Evolutionary conservation across 805 yeast genomes (phyloP).

Genomic region (Candida railenensis): DNA sequence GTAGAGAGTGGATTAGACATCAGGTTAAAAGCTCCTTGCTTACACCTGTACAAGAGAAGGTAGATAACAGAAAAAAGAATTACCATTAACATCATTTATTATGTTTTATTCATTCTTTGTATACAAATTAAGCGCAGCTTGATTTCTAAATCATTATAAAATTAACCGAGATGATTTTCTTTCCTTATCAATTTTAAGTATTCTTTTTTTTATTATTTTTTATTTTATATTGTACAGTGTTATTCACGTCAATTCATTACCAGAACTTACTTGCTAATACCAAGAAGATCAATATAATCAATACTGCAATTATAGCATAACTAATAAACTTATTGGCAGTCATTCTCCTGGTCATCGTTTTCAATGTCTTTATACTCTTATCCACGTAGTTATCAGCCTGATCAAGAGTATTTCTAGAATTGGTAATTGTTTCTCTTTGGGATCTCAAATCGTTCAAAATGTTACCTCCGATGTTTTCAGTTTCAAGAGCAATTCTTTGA

Average conservation of each 20-base stretch:
- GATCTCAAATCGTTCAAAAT: conserved; percentile 85
- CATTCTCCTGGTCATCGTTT: conserved; percentile 88
- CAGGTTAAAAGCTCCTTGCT: too few species aligned
- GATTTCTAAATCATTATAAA: neutral
- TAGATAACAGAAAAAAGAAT: too few species aligned
- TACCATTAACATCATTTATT: too few species aligned
- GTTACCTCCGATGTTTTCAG: conserved; percentile 88
- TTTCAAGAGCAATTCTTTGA: conserved; percentile 86
- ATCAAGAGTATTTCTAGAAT: conserved; percentile 79
- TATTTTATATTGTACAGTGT: neutral
- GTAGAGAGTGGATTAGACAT: too few species aligned
- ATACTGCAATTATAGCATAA: conserved; percentile 86
- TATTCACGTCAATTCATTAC: conserved; percentile 9
- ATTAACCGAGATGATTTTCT: neutral
- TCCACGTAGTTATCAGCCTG: conserved; percentile 95
- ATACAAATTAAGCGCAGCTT: neutral
- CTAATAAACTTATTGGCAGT: conserved; percentile 89
- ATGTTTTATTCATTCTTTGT: neutral
- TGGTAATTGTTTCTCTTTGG: conserved; percentile 88
- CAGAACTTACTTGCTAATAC: conserved; percentile 83
- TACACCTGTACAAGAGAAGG: too few species aligned
- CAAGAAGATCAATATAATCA: conserved; percentile 75
- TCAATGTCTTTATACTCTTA: conserved; percentile 78
- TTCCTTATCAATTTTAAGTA: neutral
- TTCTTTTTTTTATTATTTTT: neutral